phyloP scores from a whole-genome alignment of 768 basidiomycete species.

The Boletus pseudopeckii region DNA sequence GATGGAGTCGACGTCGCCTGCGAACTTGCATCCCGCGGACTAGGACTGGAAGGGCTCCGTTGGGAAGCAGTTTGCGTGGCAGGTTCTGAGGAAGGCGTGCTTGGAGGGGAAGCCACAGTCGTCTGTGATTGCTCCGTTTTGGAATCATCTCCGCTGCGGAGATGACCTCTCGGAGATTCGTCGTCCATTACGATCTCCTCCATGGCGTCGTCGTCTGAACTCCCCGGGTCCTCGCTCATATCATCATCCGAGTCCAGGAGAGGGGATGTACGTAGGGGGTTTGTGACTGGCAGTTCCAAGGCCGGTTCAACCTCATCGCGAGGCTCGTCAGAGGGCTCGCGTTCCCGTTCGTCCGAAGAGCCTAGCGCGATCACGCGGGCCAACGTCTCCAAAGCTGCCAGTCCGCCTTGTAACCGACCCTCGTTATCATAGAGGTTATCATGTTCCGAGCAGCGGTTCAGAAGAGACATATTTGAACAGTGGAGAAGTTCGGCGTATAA shows the following conservation, averaged over 20 bases:
- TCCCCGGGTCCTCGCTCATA: slow-evolving; percentile 70
- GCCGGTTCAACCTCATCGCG: slow-evolving; percentile 58
- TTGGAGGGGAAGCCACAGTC: slow-evolving; percentile 30
- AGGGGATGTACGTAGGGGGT: slow-evolving; percentile 47
- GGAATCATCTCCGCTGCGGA: slow-evolving; percentile 25
- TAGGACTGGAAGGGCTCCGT: slow-evolving; percentile 24
- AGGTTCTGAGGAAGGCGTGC: slow-evolving; percentile 30
- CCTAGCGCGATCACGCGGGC: slow-evolving; percentile 77
- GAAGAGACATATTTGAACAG: slow-evolving; percentile 95
- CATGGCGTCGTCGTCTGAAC: slow-evolving; percentile 77
- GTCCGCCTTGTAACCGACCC: slow-evolving; percentile 84
- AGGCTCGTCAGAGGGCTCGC: slow-evolving; percentile 57
- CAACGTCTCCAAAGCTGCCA: slow-evolving; percentile 79
- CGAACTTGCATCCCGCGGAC: slow-evolving; percentile 30
- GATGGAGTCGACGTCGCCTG: slow-evolving; percentile 44
- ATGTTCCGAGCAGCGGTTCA: slow-evolving; percentile 75
- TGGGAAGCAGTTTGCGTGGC: slow-evolving; percentile 25
- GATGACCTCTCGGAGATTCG: slow-evolving; percentile 41
- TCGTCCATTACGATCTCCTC: slow-evolving; percentile 81
- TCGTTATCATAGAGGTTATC: slow-evolving; percentile 74
- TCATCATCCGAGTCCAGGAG: slow-evolving; percentile 72
- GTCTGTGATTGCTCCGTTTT: slow-evolving; percentile 32
- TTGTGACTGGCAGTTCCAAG: slow-evolving; percentile 64
- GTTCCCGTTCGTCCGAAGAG: slow-evolving; percentile 49
- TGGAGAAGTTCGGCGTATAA: slow-evolving; percentile 95